Evolutionary conservation across 202 grass and related monocot genomes (phyloP).

Genomic region (Setaria viridis): DNA sequence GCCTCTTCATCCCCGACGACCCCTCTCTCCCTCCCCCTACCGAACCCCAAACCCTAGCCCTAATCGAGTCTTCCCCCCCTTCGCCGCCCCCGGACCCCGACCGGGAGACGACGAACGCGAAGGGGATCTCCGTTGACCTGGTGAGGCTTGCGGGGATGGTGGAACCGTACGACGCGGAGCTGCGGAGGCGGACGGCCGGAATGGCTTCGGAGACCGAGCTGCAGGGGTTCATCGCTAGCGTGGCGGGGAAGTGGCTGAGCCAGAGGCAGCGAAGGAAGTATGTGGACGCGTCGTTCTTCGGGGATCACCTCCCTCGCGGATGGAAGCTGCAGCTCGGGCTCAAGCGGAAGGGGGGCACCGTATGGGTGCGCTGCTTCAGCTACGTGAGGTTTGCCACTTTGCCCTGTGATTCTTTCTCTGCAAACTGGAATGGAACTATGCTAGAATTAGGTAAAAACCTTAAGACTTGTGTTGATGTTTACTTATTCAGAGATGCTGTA

Average conservation of each 20-base stretch:
- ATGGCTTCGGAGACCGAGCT: conserved; percentile 63
- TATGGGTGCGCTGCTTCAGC: conserved; percentile 61
- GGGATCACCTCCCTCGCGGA: conserved; percentile 79
- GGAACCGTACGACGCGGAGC: conserved; percentile 67
- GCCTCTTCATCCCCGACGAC: conserved; percentile 60
- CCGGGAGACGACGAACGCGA: conserved; percentile 64
- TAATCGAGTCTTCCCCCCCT: background rate
- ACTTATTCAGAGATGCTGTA: background rate
- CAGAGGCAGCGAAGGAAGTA: conserved; percentile 64
- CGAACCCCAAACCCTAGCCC: conserved; percentile 66
- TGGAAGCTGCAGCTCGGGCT: conserved; percentile 88
- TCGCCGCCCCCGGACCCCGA: conserved; percentile 56
- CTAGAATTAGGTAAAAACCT: conserved; percentile 9
- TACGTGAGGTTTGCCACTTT: conserved; percentile 78
- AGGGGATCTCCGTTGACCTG: conserved; percentile 71
- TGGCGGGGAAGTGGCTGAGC: conserved; percentile 71
- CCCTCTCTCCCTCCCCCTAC: conserved; percentile 28
- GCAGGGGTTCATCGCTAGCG: conserved; percentile 66
- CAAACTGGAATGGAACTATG: conserved; percentile 35
- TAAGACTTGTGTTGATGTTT: background rate
- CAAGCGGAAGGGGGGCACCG: conserved; percentile 62
- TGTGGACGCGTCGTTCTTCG: conserved; percentile 79
- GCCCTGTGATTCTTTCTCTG: conserved; percentile 7
- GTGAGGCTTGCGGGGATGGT: conserved; percentile 53
- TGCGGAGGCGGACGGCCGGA: conserved; percentile 60